Evolutionary conservation across 805 yeast species (phyloP), one percentile per base, ranked within the genome.

Genomic region (Candida rishiriensis): DNA sequence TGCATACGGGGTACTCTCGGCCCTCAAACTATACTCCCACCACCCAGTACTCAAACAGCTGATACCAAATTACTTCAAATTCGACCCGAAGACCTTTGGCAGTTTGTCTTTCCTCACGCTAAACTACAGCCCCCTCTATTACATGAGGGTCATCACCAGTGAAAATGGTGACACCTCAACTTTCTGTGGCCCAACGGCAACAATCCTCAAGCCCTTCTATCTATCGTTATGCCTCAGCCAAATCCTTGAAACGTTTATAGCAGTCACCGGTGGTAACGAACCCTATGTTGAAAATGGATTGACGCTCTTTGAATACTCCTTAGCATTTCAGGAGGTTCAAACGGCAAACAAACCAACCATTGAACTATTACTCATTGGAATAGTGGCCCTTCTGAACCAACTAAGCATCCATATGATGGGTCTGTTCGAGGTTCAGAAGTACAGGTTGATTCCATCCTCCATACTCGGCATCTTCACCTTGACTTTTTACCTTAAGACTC

Each of bases 241-340:
- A 55, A 79, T 81, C 41, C 60, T 79, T 13, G 91, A 86, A 61
- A 79, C 88, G 0, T 80, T 84, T 53, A 68, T 79, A 10, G 70
- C 84, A 3, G 78, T 76, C 26, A 70, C 79, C 9, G 71, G 73
- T 43, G 86, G 85, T 10, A 68, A 68, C 36, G 61, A 66, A 21
- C 85, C 88, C 8, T 70, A 73, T 43, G 73, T 78, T 16, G 90
- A 83, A 44, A 75, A 82, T 13, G 88, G 88, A 0, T 67, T 85
- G 50, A 81, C 93, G 0, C 64, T 85, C 31, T 84, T 85, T 62
- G 93, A 86, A 59, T 83, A 80, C 54, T 83, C 91, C 3, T 60
- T 84, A 13, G 86, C 88, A 11, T 83, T 83, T 56, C 90, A 85
- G 54, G 93, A 85, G 53, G 81, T 75, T 45, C 84, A 75, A 58